phyloP scores from a whole-genome alignment of 2,329 filamentous ascomycete species.

The Venturia oleaginea region DNA sequence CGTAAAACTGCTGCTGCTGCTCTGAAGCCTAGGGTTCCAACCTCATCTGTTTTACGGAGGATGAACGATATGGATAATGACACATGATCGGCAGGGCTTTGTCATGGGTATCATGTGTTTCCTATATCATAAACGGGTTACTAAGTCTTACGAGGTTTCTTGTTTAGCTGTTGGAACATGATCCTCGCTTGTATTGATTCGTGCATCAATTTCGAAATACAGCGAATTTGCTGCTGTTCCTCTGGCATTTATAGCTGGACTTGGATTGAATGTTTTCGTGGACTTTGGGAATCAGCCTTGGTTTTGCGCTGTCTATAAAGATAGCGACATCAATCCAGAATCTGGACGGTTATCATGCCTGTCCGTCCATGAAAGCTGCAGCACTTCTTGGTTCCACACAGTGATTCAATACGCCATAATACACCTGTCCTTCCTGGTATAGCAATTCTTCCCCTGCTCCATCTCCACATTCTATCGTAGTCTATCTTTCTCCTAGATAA shows the following conservation, averaged over 20 bases:
- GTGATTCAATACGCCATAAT: not conserved
- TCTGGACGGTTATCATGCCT: not conserved
- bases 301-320: not conserved
- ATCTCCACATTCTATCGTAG: not conserved
- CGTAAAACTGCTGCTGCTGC: too few species aligned
- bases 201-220: too few species aligned
- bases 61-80: too few species aligned
- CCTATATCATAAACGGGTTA: too few species aligned
- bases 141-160: too few species aligned
- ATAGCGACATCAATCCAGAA: not conserved
- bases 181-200: too few species aligned
- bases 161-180: too few species aligned
- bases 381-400: not conserved
- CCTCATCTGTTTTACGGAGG: too few species aligned
- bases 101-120: too few species aligned
- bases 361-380: not conserved
- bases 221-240: too few species aligned
- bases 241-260: not conserved
- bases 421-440: not conserved
- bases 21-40: too few species aligned
- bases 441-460: not conserved
- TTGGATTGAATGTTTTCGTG: not conserved
- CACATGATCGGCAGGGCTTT: too few species aligned
- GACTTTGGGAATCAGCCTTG: not conserved
- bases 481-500: slow-evolving; percentile 52